Conservation (phyloP, 768 basidiomycete species). For the button mushroom (Agaricus bisporus) region DNA sequence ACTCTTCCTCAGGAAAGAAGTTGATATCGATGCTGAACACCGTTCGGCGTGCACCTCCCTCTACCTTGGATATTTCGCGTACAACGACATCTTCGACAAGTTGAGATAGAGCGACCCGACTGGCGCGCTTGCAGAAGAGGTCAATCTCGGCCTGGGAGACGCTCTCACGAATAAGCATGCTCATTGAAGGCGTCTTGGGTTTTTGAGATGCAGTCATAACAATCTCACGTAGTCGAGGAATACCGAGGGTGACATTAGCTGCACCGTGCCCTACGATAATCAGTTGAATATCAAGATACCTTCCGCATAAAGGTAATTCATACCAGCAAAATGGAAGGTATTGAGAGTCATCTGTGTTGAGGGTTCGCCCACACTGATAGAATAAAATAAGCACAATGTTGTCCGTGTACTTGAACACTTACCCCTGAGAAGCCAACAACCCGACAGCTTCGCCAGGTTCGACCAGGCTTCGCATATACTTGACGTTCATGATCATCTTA, state of each 20-base stretch:
- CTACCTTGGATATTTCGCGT: conserved; percentile 65
- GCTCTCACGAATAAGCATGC: conserved; percentile 59
- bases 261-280: conserved; percentile 85
- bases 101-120: conserved; percentile 81
- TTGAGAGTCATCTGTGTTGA: conserved; percentile 99
- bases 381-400: neutral
- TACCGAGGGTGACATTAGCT: conserved; percentile 98
- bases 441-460: conserved; percentile 99
- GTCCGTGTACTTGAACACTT: conserved; percentile 19
- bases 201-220: conserved; percentile 97
- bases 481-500: conserved; percentile 79
- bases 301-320: neutral
- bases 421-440: conserved; percentile 95
- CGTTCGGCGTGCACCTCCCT: conserved; percentile 65
- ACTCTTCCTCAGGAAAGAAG: conserved; percentile 86
- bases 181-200: conserved; percentile 98
- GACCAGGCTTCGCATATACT: conserved; percentile 89
- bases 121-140: conserved; percentile 84
- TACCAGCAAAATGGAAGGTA: conserved; percentile 98
- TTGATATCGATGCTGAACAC: conserved; percentile 75
- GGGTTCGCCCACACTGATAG: conserved; percentile 88
- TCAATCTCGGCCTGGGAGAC: conserved; percentile 52
- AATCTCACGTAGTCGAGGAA: conserved; percentile 96
- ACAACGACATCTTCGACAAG: conserved; percentile 80
- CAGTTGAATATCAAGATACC: neutral